Evolutionary conservation across 2,329 filamentous ascomycete species (phyloP).

Genomic region (Didymella arachidicola): DNA sequence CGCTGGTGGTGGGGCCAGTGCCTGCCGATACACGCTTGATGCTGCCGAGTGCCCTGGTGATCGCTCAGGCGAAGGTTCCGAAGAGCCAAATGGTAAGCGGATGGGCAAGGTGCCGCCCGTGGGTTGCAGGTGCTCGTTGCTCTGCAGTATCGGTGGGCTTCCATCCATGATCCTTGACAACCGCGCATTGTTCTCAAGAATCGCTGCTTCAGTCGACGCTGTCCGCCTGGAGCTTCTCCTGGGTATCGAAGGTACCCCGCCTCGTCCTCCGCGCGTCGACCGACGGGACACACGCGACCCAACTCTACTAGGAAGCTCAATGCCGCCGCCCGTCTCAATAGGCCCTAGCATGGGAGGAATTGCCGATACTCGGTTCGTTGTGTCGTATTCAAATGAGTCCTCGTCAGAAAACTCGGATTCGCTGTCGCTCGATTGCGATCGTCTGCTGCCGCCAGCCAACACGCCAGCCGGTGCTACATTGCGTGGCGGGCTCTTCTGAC

Average conservation of each 20-base stretch:
- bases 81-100: constrained; percentile 49
- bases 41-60: constrained; percentile 45
- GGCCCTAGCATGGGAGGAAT: constrained; percentile 66
- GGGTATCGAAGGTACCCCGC: constrained; percentile 60
- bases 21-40: constrained; percentile 45
- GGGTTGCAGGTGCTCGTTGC: constrained; percentile 39
- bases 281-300: constrained; percentile 64
- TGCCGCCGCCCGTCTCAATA: constrained; percentile 65
- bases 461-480: constrained; percentile 27
- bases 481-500: constrained; percentile 16
- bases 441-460: constrained; percentile 45
- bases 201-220: constrained; percentile 38
- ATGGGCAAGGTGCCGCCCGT: constrained; percentile 33
- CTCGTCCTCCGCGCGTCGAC: constrained; percentile 26
- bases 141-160: constrained; percentile 23
- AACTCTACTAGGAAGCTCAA: constrained; percentile 70
- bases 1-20: constrained; percentile 29
- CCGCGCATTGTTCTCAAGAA: constrained; percentile 33
- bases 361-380: constrained; percentile 55
- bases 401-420: constrained; percentile 52
- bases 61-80: constrained; percentile 47
- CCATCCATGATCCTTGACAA: constrained; percentile 42
- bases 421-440: constrained; percentile 55
- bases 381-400: constrained; percentile 53
- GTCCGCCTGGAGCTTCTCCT: constrained; percentile 71